Evolutionary conservation across 495 filamentous ascomycete species (phyloP), one percentile per base, ranked within the genome.

Genomic region (Aspergillus kassunensis): DNA sequence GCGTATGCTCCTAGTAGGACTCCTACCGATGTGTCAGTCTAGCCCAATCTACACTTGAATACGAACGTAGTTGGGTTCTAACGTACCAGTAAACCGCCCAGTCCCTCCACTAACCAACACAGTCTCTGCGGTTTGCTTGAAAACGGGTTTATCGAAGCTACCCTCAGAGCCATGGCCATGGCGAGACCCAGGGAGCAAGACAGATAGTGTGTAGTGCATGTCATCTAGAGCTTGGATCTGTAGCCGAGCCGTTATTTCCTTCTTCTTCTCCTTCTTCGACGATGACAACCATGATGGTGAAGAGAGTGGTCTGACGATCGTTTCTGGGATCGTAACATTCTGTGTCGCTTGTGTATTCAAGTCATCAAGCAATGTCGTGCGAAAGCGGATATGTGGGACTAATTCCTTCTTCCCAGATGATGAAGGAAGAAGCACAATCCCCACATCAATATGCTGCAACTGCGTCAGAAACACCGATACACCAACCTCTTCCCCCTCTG

Each of bases 1-100:
- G 60, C 57, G 52, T 63, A 63, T 1, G 41, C 51, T n/a, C 57
- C 60, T 12, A 60, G 18, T 4, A 63, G 40, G 30, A 41, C 36
- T 13, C 53, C 53, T 55, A 25, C 16, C 25, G 12, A 13, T 12
- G 36, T 21, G 23, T 40, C 16, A 54, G n/a, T 24, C 3, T 4
- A n/a, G 13, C 21, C 25, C 1, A 23, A 21, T 20, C 16, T 31
- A 11, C 20, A 19, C 7, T 6, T 29, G 33, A 27, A 12, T n/a
- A n/a, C n/a, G 18, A 15, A 11, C 3, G 10, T 8, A 30, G 15
- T 18, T 44, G 18, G 18, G 24, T 4, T 4, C 4, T 27, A 27
- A 49, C 44, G 13, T 31, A 41, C 60, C 60, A 29, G 53, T 56
- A 43, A 58, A 62, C 37, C 44, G 23, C 18, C 49, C 53, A 39